Base-by-base conservation (phyloP, 78 protist species). In the Tieghemostelium lacteum region DNA sequence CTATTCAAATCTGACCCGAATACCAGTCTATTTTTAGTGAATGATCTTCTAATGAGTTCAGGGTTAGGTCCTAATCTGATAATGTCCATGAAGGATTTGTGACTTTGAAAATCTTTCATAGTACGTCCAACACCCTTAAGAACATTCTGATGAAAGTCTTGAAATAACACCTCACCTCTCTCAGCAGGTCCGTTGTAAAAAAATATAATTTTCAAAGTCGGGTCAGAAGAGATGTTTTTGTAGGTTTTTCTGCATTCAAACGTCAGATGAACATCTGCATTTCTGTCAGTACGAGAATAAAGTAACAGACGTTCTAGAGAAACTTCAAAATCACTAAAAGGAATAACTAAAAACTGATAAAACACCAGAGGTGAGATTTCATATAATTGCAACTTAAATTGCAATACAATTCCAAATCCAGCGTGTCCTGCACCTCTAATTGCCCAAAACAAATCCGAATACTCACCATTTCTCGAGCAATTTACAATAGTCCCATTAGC, bases 361-460 rank as follows among this genome's bases (percentile, higher is more conserved):
- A 49, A 70, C 16, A 49, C 20, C 1, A 19, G 29, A 8, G 76
- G 76, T 49, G 52, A 31, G 20, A 70, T 70, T 19, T n/a, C 61
- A 52, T 70, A 31, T 2, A 70, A 22, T 50, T 49, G 4, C 3
- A 50, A 14, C n/a, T 42, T 70, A 22, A 50, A 26, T 19, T 70
- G 63, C 0, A 70, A 17, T 20, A 33, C 76, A 29, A 70, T 50
- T 3, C 63, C 76, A 70, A 20, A 70, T 16, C 45, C 26, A 19
- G 45, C 26, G 33, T 70, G 76, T 20, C 76, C 76, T 6, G 63
- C 63, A 50, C 76, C 76, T 4, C 76, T 29, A 26, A 70, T n/a
- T 45, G 76, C 76, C 76, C 76, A 70, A 52, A 70, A 70, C 29
- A 70, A 31, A 50, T 70, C 76, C 16, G 58, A 39, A 20, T 65